Conservation (phyloP, 2,329 filamentous ascomycete genomes). For the Alternaria arborescens region DNA sequence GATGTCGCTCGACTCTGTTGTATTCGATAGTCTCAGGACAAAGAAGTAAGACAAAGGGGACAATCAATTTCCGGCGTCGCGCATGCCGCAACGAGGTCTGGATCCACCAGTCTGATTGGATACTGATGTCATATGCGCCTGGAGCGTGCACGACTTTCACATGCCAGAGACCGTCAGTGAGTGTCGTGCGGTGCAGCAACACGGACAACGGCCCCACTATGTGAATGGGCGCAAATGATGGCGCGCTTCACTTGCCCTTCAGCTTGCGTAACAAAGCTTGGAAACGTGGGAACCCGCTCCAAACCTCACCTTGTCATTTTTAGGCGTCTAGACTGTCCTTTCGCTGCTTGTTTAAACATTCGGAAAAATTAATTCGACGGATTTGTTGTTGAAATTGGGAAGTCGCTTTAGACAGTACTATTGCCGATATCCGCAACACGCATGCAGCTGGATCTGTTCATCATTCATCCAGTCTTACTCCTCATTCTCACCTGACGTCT, state of each 20-base stretch:
- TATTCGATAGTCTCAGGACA: not conserved
- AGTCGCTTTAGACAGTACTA: not conserved
- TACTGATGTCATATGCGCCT: slow-evolving; percentile 22
- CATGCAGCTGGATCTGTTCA: slow-evolving; percentile 14
- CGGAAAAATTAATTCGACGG: not conserved
- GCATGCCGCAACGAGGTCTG: slow-evolving; percentile 8
- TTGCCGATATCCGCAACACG: slow-evolving; percentile 12
- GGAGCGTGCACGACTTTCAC: slow-evolving; percentile 24
- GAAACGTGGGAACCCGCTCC: not conserved
- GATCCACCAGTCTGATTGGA: slow-evolving; percentile 6
- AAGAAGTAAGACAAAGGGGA: not conserved
- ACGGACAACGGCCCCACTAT: slow-evolving; percentile 26
- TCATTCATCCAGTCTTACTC: slow-evolving; percentile 5
- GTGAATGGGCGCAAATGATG: slow-evolving; percentile 9
- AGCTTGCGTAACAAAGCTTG: slow-evolving; percentile 18
- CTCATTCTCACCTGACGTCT: slow-evolving; percentile 17
- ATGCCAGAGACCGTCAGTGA: slow-evolving; percentile 8
- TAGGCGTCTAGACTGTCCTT: not conserved
- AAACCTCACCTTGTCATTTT: not conserved
- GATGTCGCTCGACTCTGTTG: not conserved
- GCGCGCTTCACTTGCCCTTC: slow-evolving; percentile 24
- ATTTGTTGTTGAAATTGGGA: not conserved
- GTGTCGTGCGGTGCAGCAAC: slow-evolving; percentile 6
- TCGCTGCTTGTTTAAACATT: not conserved
- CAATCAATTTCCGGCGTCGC: slow-evolving; percentile 3